Base-by-base conservation (phyloP, 768 basidiomycete genomes). In the Panellus pusillus region DNA sequence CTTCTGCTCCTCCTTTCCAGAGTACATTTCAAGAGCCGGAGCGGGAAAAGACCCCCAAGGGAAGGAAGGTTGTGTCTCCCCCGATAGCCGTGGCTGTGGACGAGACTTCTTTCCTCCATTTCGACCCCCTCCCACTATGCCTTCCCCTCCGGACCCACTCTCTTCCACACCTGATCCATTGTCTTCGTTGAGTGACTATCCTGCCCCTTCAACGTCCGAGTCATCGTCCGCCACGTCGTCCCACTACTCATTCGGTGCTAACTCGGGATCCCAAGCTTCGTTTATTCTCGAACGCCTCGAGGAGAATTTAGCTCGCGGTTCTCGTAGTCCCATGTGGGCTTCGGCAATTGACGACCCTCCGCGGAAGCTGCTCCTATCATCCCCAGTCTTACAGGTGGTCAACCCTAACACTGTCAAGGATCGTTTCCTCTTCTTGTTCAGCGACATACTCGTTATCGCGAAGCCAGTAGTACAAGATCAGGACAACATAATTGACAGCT, bases 401-500 rank as follows among this genome's bases (percentile, higher is more conserved):
- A 93, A 97, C 70, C 79, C 86, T 38, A 89, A 96, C 69, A 94
- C 91, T 0, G 89, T 94, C 68, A 98, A 98, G 70, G 94, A 98
- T 65, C 86, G 97, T 11, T 92, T 93, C 73, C 80, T 98, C 9
- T 95, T 98, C 75, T 80, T 98, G n/a, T 99, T 99, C 80, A 93
- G 77, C 68, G 97, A 99, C 68, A 81, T 98, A 48, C 82, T 98
- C 50, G 81, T 98, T 68, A 83, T 98, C 60, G 88, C 95, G 37
- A 98, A 98, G 69, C 94, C 94, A 12, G 77, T 94, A 54, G 74
- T 84, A 49, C 80, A 82, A 35, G 86, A 89, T 40, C 79, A 82
- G 45, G 87, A 90, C 58, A 72, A 74, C 32, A 74, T 84, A 31
- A 70, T 83, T 43, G 87, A 87, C 62, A 66, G 73, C 47, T 70